phyloP scores from a whole-genome alignment of 179 eudicot genomes.

The Nepenthes alata region DNA sequence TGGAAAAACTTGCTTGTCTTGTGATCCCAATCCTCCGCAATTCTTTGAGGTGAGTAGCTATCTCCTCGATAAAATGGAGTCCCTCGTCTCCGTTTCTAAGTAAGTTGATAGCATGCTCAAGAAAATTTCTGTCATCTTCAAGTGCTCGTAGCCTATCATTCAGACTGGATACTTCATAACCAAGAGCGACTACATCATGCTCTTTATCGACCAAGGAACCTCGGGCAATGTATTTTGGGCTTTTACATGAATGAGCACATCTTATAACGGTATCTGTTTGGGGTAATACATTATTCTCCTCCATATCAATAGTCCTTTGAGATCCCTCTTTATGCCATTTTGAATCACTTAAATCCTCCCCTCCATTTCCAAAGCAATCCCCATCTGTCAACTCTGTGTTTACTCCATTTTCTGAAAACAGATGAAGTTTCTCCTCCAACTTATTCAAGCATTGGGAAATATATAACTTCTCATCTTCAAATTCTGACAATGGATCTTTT shows the following conservation, averaged over 20 bases:
- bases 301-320: constrained; percentile 15
- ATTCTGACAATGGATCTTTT: constrained; percentile 16
- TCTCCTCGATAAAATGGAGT: constrained; percentile 26
- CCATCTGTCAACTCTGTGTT: constrained; percentile 13
- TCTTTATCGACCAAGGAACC: constrained; percentile 9
- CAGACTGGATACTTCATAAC: constrained; percentile 30
- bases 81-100: constrained; percentile 33
- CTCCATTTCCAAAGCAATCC: constrained; percentile 13
- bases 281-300: constrained; percentile 7
- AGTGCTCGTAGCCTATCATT: constrained; percentile 38
- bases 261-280: constrained; percentile 11
- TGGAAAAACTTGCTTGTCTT: constrained; percentile 14
- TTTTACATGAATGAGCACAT: constrained; percentile 12
- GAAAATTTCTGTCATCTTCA: constrained; percentile 35
- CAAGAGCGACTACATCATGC: constrained; percentile 27
- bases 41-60: constrained; percentile 37
- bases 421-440: constrained; percentile 42
- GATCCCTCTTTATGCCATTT: constrained; percentile 9
- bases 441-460: constrained; percentile 26
- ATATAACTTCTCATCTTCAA: constrained; percentile 37
- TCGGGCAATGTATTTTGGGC: constrained; percentile 9
- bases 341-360: constrained; percentile 7
- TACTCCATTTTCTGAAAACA: constrained; percentile 17
- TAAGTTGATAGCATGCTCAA: constrained; percentile 30
- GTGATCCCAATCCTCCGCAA: constrained; percentile 27